Base-by-base conservation (phyloP, 495 filamentous ascomycete genomes). In the Bombardia bombarda region DNA sequence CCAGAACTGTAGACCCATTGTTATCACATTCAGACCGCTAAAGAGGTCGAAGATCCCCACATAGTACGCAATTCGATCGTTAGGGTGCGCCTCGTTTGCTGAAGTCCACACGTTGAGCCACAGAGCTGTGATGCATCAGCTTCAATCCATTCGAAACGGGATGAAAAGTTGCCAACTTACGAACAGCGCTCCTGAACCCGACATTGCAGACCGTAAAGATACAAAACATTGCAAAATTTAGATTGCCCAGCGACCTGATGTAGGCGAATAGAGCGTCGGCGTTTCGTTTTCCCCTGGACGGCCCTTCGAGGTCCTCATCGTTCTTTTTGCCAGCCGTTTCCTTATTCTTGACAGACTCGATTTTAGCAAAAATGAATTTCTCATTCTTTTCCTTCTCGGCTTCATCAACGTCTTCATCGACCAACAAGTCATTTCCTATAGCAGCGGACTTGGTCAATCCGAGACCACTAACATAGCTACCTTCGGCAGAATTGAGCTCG, bases 391-490 rank as follows among this genome's bases (percentile, higher is more conserved):
- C 35, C 10, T 38, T 38, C 16, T 38, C 35, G 10, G 8, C 38
- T 18, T 55, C 52, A 19, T 51, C 47, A 5, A 25, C 44, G 10
- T 93, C 90, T 32, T 43, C 34, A 22, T 17, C 34, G 1, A 37
- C 20, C 13, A 20, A 7, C 12, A 16, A 21, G 3, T 92, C 90
- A 3, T 32, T 24, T 8, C 42, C 39, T 20, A 48, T 37, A 7
- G 42, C 32, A 35, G 32, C 37, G 2, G 43, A 39, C 16, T 37
- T 42, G 14, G 33, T 43, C 3, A 55, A 18, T 26, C 43, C 44
- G 3, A 55, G 41, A 16, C 37, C 37, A 3, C 41, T 34, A 13
- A 55, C 41, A 23, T 55, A 55, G 38, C 43, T 42, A 1, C 40
- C 48, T 14, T 20, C 34, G 1, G 26, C n/a, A 1, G 21, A 26